These are phyloP conservation scores for Pythium scleroteichum DNA, from an alignment of 352 stramenopile species.

Conservation along the genomic window DNA sequence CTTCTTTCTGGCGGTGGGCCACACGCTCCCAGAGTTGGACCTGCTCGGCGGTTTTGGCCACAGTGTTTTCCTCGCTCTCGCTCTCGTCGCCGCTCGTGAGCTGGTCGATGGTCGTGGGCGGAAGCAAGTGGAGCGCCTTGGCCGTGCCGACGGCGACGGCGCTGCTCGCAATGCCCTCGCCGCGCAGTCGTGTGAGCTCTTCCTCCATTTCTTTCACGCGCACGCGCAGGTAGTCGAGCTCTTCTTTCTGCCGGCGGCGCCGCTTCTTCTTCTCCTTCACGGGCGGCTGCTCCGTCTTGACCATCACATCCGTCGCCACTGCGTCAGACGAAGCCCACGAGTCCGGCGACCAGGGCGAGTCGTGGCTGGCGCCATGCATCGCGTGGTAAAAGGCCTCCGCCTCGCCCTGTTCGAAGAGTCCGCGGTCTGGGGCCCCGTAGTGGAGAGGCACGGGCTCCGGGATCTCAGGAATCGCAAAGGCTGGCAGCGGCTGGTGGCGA, in stretches of 20 bases:
- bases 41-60: constrained; percentile 1
- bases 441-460: constrained; percentile 12
- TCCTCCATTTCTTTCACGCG: constrained; percentile 35
- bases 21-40: constrained; percentile 56
- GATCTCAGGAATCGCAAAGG: constrained; percentile 4
- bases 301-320: too few species aligned
- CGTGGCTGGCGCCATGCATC: constrained; percentile 9
- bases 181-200: constrained; percentile 31
- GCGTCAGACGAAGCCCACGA: constrained; percentile 6
- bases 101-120: constrained; percentile 13
- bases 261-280: constrained; percentile 27
- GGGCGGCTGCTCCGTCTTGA: constrained; percentile 1
- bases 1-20: constrained; percentile 62
- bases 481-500: too few species aligned
- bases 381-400: constrained; percentile 12
- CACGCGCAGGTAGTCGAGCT: constrained; percentile 41
- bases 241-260: constrained; percentile 38
- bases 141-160: constrained; percentile 22
- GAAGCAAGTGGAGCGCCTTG: constrained; percentile 12
- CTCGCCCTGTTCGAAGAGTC: constrained; percentile 3
- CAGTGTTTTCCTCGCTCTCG: constrained; percentile 1
- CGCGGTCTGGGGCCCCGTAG: not conserved
- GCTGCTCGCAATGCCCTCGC: constrained; percentile 23
- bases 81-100: constrained; percentile 21
- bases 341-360: constrained; percentile 6